These are phyloP conservation scores for Chaetomium sp. DNA, from an alignment of 2,329 filamentous ascomycete genomes.

Conservation along the genomic window DNA sequence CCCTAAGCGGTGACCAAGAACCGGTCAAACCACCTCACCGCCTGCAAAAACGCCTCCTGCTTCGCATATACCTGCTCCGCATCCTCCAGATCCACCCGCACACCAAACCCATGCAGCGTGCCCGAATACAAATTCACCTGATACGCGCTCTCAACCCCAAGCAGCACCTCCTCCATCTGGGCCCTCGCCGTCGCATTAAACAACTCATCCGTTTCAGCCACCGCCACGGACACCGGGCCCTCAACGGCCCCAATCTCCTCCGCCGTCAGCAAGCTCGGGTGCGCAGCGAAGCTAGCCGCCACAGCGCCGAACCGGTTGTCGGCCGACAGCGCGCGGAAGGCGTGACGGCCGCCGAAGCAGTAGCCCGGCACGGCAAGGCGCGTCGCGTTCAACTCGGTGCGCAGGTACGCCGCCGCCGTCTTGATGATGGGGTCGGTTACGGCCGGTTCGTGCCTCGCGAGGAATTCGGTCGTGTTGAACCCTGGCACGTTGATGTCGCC, in stretches of 20 bases:
- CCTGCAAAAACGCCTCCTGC: constrained; percentile 77
- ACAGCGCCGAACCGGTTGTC: constrained; percentile 52
- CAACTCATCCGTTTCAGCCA: constrained; percentile 62
- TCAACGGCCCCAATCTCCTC: constrained; percentile 60
- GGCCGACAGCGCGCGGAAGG: constrained; percentile 53
- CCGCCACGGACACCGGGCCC: constrained; percentile 62
- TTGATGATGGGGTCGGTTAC: constrained; percentile 52
- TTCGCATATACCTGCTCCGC: constrained; percentile 66
- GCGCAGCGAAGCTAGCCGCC: constrained; percentile 63
- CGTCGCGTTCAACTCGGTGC: constrained; percentile 50
- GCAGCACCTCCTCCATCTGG: constrained; percentile 61
- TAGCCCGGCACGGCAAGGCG: constrained; percentile 62
- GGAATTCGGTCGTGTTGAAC: constrained; percentile 48
- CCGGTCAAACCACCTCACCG: constrained; percentile 72
- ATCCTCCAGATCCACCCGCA: constrained; percentile 61
- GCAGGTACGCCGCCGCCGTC: constrained; percentile 50
- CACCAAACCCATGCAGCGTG: constrained; percentile 73
- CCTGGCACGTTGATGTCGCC: constrained; percentile 42
- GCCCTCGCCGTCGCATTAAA: constrained; percentile 59
- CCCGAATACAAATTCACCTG: constrained; percentile 71
- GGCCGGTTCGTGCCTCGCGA: constrained; percentile 44
- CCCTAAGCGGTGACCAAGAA: constrained; percentile 12
- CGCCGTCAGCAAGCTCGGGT: constrained; percentile 63
- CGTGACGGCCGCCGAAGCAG: constrained; percentile 65
- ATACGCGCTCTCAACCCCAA: constrained; percentile 57